phyloP scores from a whole-genome alignment of 148 eudicot species.

The Fagopyrum tataricum region DNA sequence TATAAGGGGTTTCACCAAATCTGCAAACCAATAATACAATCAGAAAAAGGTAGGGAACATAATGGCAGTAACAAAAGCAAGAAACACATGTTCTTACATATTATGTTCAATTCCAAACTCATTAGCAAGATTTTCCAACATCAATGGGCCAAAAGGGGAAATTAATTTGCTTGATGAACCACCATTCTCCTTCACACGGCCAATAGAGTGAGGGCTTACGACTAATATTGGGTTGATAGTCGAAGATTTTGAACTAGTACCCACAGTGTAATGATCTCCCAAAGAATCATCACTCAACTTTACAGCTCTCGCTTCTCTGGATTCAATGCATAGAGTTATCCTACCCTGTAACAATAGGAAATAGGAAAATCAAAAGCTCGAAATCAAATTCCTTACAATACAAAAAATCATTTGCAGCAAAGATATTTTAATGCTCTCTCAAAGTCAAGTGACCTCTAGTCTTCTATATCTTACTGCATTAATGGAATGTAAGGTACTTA shows the following conservation, averaged over 20 bases:
- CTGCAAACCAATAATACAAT: conserved; percentile 20
- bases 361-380: neutral
- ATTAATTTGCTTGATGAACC: conserved; percentile 28
- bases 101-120: conserved; percentile 48
- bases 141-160: conserved; percentile 25
- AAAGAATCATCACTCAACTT: conserved; percentile 21
- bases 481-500: conserved; percentile 20
- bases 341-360: conserved; percentile 25
- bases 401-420: neutral
- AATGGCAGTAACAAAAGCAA: neutral
- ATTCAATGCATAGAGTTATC: conserved; percentile 27
- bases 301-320: conserved; percentile 24
- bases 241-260: conserved; percentile 26
- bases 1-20: conserved; percentile 77
- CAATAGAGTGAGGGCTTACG: conserved; percentile 33
- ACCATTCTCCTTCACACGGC: conserved; percentile 33
- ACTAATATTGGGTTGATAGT: conserved; percentile 25
- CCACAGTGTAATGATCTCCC: conserved; percentile 31
- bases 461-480: neutral
- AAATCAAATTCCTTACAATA: neutral
- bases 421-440: neutral
- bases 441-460: neutral
- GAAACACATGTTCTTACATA: conserved; percentile 46
- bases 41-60: neutral
- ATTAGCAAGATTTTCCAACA: conserved; percentile 36